Base-by-base conservation (phyloP, 768 basidiomycete species). In the Leccinum truebloodii region DNA sequence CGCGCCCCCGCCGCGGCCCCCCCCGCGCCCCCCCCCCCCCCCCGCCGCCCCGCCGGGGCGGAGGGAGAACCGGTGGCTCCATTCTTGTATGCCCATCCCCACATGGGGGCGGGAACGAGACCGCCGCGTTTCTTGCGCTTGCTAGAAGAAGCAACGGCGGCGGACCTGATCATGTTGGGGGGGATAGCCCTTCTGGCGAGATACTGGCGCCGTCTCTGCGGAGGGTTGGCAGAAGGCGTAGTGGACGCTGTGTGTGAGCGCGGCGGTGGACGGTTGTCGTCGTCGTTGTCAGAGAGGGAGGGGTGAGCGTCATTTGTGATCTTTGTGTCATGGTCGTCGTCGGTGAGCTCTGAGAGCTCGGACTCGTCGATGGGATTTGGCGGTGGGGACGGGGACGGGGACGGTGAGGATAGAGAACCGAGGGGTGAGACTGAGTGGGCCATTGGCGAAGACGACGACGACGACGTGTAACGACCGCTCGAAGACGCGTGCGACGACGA, bases 321-420 rank as follows among this genome's bases (percentile, higher is more conserved):
- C 51, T 64, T 55, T 52, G 73, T 65, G 67, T 88, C 87, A 65
- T 87, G 83, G 65, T 91, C 89, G 69, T 92, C 90, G 69, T 92
- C 90, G 16, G 90, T 92, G 71, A 92, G 84, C 71, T 90, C 90
- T 48, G 89, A 91, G 60, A 92, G 83, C 76, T 92, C 90, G 6
- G 90, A 91, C 73, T 84, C 89, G 65, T 70, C 76, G 62, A 69
- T 72, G 61, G 71, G 77, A 53, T 66, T 67, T 48, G 74, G 70
- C 5, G 80, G 81, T 3, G 81, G 83, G 0, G 89, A 84, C 0
- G 87, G 87, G 3, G 88, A 88, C 0, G 88, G 88, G 1, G 87
- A 88, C 66, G 88, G 88, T 2, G 86, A 87, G 65, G 84, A 89
- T 60, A 86, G 80, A 24, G 89, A 89, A 49, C 82, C 79, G 63